Conservation (phyloP, 306 rosid species). For the Echinosophora koreensis region DNA sequence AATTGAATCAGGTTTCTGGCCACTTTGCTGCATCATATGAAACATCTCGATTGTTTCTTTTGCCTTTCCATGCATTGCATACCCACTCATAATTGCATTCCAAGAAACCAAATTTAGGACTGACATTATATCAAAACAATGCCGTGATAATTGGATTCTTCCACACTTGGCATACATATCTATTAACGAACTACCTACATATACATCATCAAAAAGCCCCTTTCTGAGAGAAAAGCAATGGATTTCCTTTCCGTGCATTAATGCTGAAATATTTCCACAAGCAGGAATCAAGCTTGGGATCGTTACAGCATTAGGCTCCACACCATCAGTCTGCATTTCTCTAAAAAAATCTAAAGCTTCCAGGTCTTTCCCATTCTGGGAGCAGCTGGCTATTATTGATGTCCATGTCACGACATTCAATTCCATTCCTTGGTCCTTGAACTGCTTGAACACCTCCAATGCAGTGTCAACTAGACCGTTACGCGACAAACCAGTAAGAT, state of each 20-base stretch:
- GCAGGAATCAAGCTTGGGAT: slow-evolving; percentile 91
- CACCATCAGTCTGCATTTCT: slow-evolving; percentile 75
- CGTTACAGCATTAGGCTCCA: slow-evolving; percentile 77
- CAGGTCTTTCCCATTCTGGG: slow-evolving; percentile 79
- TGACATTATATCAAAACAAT: slow-evolving; percentile 68
- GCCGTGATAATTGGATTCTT: slow-evolving; percentile 61
- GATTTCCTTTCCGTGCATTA: slow-evolving; percentile 73
- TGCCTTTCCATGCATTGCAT: slow-evolving; percentile 84
- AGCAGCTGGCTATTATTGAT: slow-evolving; percentile 72
- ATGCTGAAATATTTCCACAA: slow-evolving; percentile 82
- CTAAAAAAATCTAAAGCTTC: slow-evolving; percentile 78
- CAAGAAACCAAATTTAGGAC: slow-evolving; percentile 63
- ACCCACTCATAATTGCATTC: slow-evolving; percentile 73
- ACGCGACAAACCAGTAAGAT: slow-evolving; percentile 77
- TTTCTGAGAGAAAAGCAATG: slow-evolving; percentile 74
- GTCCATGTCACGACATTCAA: slow-evolving; percentile 86
- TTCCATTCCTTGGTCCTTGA: slow-evolving; percentile 55
- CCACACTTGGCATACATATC: slow-evolving; percentile 87
- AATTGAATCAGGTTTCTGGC: slow-evolving; percentile 63
- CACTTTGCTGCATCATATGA: slow-evolving; percentile 62
- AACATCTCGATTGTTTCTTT: slow-evolving; percentile 68
- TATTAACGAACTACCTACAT: slow-evolving; percentile 73
- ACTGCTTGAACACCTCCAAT: slow-evolving; percentile 59
- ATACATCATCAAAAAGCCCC: slow-evolving; percentile 65
- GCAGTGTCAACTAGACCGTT: slow-evolving; percentile 77